Evolutionary conservation across 2,329 filamentous ascomycete species (phyloP), one percentile per base, ranked within the genome.

Genomic region (Cytospora schulzeri): DNA sequence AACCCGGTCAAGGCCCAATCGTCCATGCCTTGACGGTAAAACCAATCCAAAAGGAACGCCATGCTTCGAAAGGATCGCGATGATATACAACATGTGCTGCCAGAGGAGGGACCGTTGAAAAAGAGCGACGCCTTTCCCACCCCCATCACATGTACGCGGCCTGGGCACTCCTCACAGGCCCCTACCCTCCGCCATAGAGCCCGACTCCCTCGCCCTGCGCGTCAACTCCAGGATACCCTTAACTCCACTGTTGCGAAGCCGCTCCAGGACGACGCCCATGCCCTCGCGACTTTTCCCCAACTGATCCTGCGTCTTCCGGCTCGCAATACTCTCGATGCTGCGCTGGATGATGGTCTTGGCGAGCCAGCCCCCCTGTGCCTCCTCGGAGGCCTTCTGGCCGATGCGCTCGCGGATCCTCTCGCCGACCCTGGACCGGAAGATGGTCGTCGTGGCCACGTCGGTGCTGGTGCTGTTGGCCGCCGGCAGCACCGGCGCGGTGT

Each of bases 251-350:
- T 85, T 84, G 56, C 85, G 81, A 60, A 88, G 78, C 56, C 91
- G 82, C 76, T 93, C 90, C 26, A 95, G 81, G 11, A 95, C 91
- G 45, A 93, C 86, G 63, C 86, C 88, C 91, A 95, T 94, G 57
- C 91, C 91, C 74, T 93, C 90, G 57, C 90, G 87, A 70, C 90
- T 91, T 79, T 93, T 93, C 59, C 89, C 88, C 71, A 94, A 83
- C 73, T 91, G 90, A 71, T 90, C 89, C 69, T 89, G 85, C 6
- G 91, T 92, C 73, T 91, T 90, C 72, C 88, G 89, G 48, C 91
- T 87, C 14, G 90, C 91, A 66, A 94, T 88, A 61, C 85, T 85
- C 78, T 95, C 91, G 71, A 95, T 93, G 71, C 88, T 92, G 68
- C 89, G 82, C 74, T 93, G 90, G 54, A 94, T 85, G 69, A 82